phyloP scores from a whole-genome alignment of 306 rosid genomes.

The Cicer bijugum region DNA sequence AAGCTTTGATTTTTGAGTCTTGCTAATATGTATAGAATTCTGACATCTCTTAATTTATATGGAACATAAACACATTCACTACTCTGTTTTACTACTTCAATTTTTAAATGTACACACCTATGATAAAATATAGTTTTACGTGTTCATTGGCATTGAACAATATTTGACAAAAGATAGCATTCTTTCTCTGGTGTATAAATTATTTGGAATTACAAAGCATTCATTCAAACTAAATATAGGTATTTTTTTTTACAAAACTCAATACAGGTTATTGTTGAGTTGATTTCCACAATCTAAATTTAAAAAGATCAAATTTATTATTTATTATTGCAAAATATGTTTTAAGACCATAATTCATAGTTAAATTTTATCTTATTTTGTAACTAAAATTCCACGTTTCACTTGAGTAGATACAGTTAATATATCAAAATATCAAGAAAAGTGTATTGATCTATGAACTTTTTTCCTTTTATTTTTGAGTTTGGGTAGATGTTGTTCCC shows the following conservation, averaged over 20 bases:
- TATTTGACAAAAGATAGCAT: neutral
- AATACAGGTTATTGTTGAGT: neutral
- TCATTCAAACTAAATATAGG: neutral
- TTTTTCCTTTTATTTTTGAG: slow-evolving; percentile 10
- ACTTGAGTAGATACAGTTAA: neutral
- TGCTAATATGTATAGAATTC: neutral
- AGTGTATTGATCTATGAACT: neutral
- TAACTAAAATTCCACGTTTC: neutral
- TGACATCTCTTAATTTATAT: neutral
- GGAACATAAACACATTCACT: neutral
- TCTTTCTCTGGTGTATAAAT: neutral
- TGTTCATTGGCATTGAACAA: neutral
- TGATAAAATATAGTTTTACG: too few species aligned
- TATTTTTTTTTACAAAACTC: neutral
- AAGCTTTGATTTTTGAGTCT: neutral
- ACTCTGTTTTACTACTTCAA: neutral
- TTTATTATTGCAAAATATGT: neutral
- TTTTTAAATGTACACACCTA: too few species aligned
- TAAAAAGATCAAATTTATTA: neutral
- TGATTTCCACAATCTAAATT: neutral
- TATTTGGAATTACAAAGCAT: neutral
- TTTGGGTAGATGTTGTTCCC: slow-evolving; percentile 1
- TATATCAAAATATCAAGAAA: slow-evolving; percentile 13
- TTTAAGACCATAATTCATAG: too few species aligned
- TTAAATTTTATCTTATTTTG: neutral